A percentile compares a stretch with the other conserved stretches of the same genome.
phyloP scores from a whole-genome alignment of 2,329 filamentous ascomycete species.

The Scytalidium sp. region DNA sequence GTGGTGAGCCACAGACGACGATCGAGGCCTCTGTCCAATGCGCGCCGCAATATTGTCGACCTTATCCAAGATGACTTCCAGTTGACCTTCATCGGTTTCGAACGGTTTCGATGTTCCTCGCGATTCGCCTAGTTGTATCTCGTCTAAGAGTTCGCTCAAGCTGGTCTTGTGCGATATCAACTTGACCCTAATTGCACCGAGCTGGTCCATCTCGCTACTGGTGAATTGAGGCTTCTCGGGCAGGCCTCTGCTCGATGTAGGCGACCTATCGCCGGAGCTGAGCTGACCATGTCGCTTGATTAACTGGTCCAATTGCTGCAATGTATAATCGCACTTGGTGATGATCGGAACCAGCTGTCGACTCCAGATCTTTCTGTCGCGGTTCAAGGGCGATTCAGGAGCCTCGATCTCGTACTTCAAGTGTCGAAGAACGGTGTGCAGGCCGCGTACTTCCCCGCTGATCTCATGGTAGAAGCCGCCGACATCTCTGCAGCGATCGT shows the following conservation, averaged over 20 bases:
- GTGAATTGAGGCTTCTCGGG: constrained; percentile 25
- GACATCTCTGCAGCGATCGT: constrained; percentile 48
- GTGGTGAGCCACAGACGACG: constrained; percentile 29
- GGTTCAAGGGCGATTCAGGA: constrained; percentile 52
- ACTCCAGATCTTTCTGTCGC: constrained; percentile 39
- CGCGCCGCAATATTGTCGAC: constrained; percentile 54
- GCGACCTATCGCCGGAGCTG: constrained; percentile 13
- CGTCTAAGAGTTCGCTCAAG: constrained; percentile 55
- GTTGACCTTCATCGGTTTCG: constrained; percentile 26
- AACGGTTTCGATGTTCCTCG: constrained; percentile 32
- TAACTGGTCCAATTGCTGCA: constrained; percentile 52
- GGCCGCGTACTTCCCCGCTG: constrained; percentile 45
- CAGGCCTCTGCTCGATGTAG: constrained; percentile 12
- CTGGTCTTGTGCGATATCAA: constrained; percentile 50
- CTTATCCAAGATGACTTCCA: constrained; percentile 57
- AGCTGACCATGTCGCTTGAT: constrained; percentile 43
- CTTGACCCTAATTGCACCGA: constrained; percentile 32
- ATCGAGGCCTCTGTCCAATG: constrained; percentile 41
- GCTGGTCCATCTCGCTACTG: constrained; percentile 28
- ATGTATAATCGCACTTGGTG: constrained; percentile 51
- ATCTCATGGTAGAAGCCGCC: constrained; percentile 47
- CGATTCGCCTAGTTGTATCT: constrained; percentile 50
- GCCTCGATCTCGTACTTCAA: constrained; percentile 56
- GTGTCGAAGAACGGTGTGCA: constrained; percentile 56
- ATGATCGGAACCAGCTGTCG: constrained; percentile 50